Conservation (phyloP, 2,329 filamentous ascomycete genomes). For the Aspergillus floridensis region DNA sequence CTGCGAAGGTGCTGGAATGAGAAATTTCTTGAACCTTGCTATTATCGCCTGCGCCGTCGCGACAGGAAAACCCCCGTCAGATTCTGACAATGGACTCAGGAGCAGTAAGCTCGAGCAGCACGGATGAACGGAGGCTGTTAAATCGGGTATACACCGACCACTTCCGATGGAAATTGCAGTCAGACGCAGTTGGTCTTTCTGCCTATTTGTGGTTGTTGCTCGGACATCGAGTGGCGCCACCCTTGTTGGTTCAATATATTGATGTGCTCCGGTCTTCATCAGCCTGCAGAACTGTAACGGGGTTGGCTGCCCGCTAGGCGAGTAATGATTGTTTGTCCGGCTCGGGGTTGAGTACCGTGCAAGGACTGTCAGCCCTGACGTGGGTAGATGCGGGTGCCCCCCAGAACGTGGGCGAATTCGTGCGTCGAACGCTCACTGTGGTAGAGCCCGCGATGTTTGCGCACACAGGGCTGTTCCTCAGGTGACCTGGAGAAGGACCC, state of each 20-base stretch:
- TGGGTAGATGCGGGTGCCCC: background rate
- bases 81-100: background rate
- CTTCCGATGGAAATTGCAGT: background rate
- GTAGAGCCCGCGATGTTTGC: background rate
- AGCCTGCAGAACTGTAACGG: background rate
- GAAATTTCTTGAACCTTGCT: background rate
- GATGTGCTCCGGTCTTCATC: background rate
- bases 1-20: background rate
- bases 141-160: background rate
- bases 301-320: background rate
- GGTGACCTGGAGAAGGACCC: background rate
- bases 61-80: background rate
- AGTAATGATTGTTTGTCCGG: background rate
- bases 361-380: background rate
- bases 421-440: background rate
- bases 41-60: background rate
- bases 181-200: background rate
- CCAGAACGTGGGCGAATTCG: background rate
- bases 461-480: background rate
- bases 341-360: background rate
- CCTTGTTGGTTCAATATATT: background rate
- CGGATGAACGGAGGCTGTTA: slow-evolving; percentile 3
- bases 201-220: background rate
- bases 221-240: background rate
- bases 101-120: slow-evolving; percentile 3